A percentile compares a stretch with the other conserved stretches of the same genome.
phyloP scores from a whole-genome alignment of 225 moss, liverwort and hornwort genomes.

The Sphagnum contortum region DNA sequence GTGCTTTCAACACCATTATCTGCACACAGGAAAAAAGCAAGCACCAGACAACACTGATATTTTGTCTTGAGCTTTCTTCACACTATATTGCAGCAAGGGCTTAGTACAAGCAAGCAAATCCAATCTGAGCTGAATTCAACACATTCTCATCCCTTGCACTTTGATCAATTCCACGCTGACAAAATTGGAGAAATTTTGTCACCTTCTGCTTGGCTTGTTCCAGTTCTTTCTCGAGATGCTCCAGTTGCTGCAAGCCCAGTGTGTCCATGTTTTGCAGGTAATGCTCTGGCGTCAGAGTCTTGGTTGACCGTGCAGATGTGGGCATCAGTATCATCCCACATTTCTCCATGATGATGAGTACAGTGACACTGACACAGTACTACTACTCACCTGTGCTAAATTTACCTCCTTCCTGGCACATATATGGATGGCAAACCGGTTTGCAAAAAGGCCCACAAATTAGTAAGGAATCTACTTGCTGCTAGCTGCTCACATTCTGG shows the following conservation, averaged over 20 bases:
- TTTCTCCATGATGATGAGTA: constrained; percentile 21
- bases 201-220: constrained; percentile 99
- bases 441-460: neutral
- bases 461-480: too few species aligned
- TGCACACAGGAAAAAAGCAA: constrained; percentile 7
- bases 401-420: neutral
- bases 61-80: too few species aligned
- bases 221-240: constrained; percentile 90
- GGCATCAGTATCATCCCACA: constrained; percentile 29
- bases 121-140: too few species aligned
- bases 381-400: neutral
- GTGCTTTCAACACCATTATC: constrained; percentile 93
- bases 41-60: too few species aligned
- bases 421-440: neutral
- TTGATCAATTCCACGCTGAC: too few species aligned
- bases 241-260: constrained; percentile 89
- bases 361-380: neutral
- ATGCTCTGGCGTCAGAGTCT: constrained; percentile 38
- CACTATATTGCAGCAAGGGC: too few species aligned
- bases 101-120: too few species aligned
- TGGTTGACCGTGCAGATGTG: constrained; percentile 16
- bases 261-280: constrained; percentile 71
- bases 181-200: neutral
- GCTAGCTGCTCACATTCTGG: too few species aligned
- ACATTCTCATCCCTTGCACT: too few species aligned